These are phyloP conservation scores for Mycena olivaceomarginata DNA, from an alignment of 768 basidiomycete genomes.

Conservation along the genomic window DNA sequence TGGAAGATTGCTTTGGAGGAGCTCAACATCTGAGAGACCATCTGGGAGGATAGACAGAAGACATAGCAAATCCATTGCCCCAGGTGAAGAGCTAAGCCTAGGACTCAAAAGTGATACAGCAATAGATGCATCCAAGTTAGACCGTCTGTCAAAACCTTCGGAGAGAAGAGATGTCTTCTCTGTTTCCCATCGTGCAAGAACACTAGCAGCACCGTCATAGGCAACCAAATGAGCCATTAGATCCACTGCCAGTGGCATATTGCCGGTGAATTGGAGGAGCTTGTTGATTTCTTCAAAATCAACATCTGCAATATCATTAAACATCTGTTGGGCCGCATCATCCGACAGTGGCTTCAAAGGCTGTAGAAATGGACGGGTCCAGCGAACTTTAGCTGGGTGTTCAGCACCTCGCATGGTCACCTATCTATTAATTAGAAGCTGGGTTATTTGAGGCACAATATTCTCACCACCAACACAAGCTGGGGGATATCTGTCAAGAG, in stretches of 20 bases:
- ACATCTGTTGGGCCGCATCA: slow-evolving; percentile 26
- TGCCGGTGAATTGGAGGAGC: slow-evolving; percentile 19
- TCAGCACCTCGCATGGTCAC: slow-evolving; percentile 36
- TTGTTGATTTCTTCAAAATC: slow-evolving; percentile 7
- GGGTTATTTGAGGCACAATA: neutral
- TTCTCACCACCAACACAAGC: slow-evolving; percentile 16
- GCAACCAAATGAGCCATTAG: slow-evolving; percentile 25
- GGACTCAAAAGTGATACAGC: slow-evolving; percentile 26
- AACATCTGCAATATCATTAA: slow-evolving; percentile 31
- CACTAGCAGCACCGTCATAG: slow-evolving; percentile 3
- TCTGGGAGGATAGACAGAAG: slow-evolving; percentile 30
- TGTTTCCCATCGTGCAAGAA: slow-evolving; percentile 20
- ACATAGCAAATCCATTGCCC: neutral
- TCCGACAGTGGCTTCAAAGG: slow-evolving; percentile 11
- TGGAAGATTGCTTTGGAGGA: slow-evolving; percentile 25
- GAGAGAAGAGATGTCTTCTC: slow-evolving; percentile 31
- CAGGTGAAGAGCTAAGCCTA: slow-evolving; percentile 14
- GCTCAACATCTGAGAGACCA: slow-evolving; percentile 22
- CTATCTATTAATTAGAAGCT: neutral
- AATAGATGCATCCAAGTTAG: slow-evolving; percentile 29
- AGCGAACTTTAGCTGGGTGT: slow-evolving; percentile 17
- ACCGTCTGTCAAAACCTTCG: slow-evolving; percentile 8
- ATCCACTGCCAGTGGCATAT: slow-evolving; percentile 28
- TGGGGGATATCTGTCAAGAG: slow-evolving; percentile 11
- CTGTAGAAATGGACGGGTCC: slow-evolving; percentile 27